Evolutionary conservation across 2,329 filamentous ascomycete species (phyloP), one percentile per base, ranked within the genome.

Genomic region (Sporothrix humicola): DNA sequence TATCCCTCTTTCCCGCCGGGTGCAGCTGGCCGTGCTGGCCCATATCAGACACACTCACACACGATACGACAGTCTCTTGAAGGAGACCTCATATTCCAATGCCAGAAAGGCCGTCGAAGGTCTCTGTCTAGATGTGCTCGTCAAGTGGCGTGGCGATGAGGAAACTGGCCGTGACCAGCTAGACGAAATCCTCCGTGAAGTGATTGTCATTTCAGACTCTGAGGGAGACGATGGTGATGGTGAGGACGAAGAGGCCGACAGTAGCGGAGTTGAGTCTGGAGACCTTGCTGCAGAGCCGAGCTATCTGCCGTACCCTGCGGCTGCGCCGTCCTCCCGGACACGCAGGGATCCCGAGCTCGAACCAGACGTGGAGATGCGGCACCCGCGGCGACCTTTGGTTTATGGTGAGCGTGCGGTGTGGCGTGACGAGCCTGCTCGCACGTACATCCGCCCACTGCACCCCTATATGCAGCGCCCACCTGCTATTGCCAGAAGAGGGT

Each of bases 71-170:
- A 80, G 86, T 73, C 82, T 91, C 20, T 82, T 91, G 17, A 86
- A 80, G 77, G 87, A 91, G 77, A 88, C 87, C 5, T 83, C 81
- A 20, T 91, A 88, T 84, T 82, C 84, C 69, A 88, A 88, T 78
- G 89, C 89, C 71, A 85, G 90, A 75, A 90, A 87, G 81, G 85
- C 85, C 56, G 89, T 91, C 61, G 88, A 91, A 77, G 81, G 84
- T 46, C 82, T 89, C 15, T 91, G 90, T 76, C 82, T 91, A 63
- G 89, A 91, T 76, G 84, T 89, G 71, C 87, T 92, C 80, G 87
- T 91, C 84, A 91, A 91, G 87, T 92, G 90, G 90, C 89, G 90
- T 82, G 90, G 90, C 72, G 90, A 92, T 77, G 90, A 92, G 79
- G 90, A 92, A 79, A 91, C 87, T 20, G 90, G 90, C 37, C 87